A percentile compares a stretch with the other conserved stretches of the same genome.
Evolutionary conservation across 2,329 filamentous ascomycete species (phyloP).

Genomic region (Ophiosphaerella narmari): DNA sequence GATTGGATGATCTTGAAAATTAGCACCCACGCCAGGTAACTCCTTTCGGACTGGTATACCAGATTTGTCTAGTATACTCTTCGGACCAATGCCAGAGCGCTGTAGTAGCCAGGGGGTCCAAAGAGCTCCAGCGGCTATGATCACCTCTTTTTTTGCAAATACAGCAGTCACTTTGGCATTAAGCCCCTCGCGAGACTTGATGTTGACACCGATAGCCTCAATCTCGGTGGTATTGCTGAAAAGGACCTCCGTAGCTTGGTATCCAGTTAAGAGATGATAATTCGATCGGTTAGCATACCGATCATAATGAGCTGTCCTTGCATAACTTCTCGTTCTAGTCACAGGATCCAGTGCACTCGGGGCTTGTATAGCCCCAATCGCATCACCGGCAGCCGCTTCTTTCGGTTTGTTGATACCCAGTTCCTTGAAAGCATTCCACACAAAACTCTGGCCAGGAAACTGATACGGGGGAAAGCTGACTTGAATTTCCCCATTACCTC

Average conservation of each 20-base stretch:
- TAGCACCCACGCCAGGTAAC: constrained; percentile 33
- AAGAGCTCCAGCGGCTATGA: constrained; percentile 21
- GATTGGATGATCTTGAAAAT: constrained; percentile 38
- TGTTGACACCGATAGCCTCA: constrained; percentile 3
- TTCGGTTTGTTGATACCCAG: constrained; percentile 12
- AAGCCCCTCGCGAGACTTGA: background rate
- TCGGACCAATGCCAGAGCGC: constrained; percentile 21
- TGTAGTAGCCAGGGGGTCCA: constrained; percentile 23
- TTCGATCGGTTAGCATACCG: constrained; percentile 26
- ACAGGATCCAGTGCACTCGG: constrained; percentile 10
- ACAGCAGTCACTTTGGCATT: constrained; percentile 1
- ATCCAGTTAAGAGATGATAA: constrained; percentile 24
- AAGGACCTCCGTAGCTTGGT: constrained; percentile 13
- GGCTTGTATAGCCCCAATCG: constrained; percentile 11
- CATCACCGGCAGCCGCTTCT: constrained; percentile 11
- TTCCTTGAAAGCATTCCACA: constrained; percentile 12
- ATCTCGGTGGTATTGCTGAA: background rate
- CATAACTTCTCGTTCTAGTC: constrained; percentile 32
- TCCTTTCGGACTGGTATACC: constrained; percentile 27
- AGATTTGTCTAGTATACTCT: constrained; percentile 17
- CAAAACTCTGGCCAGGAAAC: constrained; percentile 7
- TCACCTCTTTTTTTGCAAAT: constrained; percentile 13
- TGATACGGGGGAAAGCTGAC: constrained; percentile 15
- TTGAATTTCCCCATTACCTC: constrained; percentile 10
- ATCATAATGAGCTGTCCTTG: constrained; percentile 37